Evolutionary conservation across 345 rosid species (phyloP).

Genomic region (Citrus reticulata): DNA sequence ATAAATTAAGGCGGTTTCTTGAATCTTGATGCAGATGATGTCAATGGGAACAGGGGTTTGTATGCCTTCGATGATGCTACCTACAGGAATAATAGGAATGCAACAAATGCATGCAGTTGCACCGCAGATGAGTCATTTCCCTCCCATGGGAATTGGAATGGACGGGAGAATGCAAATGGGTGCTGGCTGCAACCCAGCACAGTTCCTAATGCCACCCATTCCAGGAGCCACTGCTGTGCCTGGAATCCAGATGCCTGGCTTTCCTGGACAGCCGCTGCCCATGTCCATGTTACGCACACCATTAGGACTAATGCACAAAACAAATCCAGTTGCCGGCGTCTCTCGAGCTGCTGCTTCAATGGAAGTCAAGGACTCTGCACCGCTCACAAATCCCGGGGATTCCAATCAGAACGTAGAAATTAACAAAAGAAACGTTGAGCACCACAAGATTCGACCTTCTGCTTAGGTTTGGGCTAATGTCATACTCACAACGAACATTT

Average conservation of each 20-base stretch:
- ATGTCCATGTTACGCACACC: slow-evolving; percentile 21
- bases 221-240: slow-evolving; percentile 17
- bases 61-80: slow-evolving; percentile 41
- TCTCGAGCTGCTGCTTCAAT: slow-evolving; percentile 12
- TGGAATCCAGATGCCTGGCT: slow-evolving; percentile 23
- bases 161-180: slow-evolving; percentile 36
- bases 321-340: slow-evolving; percentile 4
- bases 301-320: slow-evolving; percentile 14
- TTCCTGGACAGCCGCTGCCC: slow-evolving; percentile 24
- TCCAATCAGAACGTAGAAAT: not conserved
- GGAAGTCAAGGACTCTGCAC: slow-evolving; percentile 16
- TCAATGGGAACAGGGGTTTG: slow-evolving; percentile 39
- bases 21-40: slow-evolving; percentile 46
- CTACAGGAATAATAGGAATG: slow-evolving; percentile 11
- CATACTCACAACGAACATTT: not conserved
- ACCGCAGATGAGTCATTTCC: slow-evolving; percentile 22
- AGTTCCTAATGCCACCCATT: slow-evolving; percentile 23
- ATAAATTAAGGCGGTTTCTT: too few species aligned
- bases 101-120: slow-evolving; percentile 28
- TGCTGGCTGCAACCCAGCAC: slow-evolving; percentile 18
- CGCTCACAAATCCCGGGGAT: slow-evolving; percentile 13
- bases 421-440: not conserved
- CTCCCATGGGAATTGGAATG: slow-evolving; percentile 27
- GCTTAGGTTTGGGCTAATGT: slow-evolving; percentile 9
- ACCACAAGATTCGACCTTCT: not conserved